These are phyloP conservation scores for Cryptosporidium tyzzeri DNA, from an alignment of 169 alveolate genomes.

Conservation along the genomic window DNA sequence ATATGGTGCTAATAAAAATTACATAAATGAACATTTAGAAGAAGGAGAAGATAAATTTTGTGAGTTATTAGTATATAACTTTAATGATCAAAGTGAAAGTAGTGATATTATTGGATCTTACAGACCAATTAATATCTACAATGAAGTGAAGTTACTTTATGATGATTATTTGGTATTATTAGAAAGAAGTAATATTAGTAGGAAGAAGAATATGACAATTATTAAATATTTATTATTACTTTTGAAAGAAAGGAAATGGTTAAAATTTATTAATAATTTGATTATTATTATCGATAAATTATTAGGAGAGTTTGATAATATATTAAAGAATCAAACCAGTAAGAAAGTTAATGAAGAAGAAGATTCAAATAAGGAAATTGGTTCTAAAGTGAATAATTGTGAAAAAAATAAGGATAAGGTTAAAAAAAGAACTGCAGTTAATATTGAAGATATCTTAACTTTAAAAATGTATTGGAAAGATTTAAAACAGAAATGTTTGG, in stretches of 20 bases:
- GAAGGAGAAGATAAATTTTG: slow-evolving; percentile 76
- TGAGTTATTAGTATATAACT: slow-evolving; percentile 92
- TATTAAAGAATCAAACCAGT: slow-evolving; percentile 7
- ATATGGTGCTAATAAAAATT: neutral
- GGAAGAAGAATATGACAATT: slow-evolving; percentile 20
- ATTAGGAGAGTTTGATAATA: slow-evolving; percentile 2
- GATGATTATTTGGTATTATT: slow-evolving; percentile 35
- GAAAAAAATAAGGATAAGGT: neutral
- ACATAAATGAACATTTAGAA: neutral
- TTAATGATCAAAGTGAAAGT: slow-evolving; percentile 92
- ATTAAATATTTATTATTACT: neutral
- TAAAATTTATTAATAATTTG: slow-evolving; percentile 11
- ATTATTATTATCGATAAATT: slow-evolving; percentile 31
- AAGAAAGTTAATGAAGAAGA: neutral
- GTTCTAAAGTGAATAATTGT: neutral
- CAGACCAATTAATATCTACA: slow-evolving; percentile 78
- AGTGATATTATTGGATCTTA: slow-evolving; percentile 91
- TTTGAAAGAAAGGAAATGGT: slow-evolving; percentile 21
- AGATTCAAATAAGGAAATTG: neutral
- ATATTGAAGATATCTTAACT: slow-evolving; percentile 20
- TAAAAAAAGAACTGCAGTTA: neutral
- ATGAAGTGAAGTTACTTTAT: slow-evolving; percentile 15
- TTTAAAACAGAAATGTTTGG: neutral
- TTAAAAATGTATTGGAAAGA: slow-evolving; percentile 30
- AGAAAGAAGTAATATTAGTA: slow-evolving; percentile 45